Evolutionary conservation across 306 rosid species (phyloP).

Genomic region (Sesbania bispinosa): DNA sequence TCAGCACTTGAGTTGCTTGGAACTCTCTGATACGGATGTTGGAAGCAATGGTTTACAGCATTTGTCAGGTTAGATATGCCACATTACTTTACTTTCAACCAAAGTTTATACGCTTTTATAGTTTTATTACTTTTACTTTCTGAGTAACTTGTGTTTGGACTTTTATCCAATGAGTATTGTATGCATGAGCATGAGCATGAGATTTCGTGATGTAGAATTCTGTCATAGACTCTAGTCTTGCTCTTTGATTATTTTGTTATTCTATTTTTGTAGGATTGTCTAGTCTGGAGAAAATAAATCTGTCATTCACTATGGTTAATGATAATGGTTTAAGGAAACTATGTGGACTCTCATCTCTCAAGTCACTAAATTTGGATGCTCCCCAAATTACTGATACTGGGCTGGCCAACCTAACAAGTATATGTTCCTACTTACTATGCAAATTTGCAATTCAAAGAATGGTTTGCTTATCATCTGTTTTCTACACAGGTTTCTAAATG

Average conservation of each 20-base stretch:
- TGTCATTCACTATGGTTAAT: conserved; percentile 73
- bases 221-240: not conserved
- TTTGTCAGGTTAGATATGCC: conserved; percentile 60
- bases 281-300: conserved; percentile 74
- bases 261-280: conserved; percentile 51
- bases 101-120: not conserved
- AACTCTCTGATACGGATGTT: conserved; percentile 76
- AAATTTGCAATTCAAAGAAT: not conserved
- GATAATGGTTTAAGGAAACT: conserved; percentile 70
- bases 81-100: not conserved
- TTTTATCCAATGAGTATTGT: not conserved
- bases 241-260: not conserved
- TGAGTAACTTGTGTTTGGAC: not conserved
- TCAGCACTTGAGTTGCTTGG: conserved; percentile 63
- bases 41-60: conserved; percentile 72
- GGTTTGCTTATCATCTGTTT: not conserved
- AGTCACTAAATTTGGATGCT: conserved; percentile 92
- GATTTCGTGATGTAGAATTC: not conserved
- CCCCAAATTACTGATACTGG: conserved; percentile 83
- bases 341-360: conserved; percentile 77
- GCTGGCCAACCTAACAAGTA: conserved; percentile 71
- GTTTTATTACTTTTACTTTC: not conserved
- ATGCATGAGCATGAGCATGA: not conserved
- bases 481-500: not conserved
- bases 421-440: conserved; percentile 11